Evolutionary conservation across 495 filamentous ascomycete genomes (phyloP).

Genomic region (Penicillium macrosclerotiorum): DNA sequence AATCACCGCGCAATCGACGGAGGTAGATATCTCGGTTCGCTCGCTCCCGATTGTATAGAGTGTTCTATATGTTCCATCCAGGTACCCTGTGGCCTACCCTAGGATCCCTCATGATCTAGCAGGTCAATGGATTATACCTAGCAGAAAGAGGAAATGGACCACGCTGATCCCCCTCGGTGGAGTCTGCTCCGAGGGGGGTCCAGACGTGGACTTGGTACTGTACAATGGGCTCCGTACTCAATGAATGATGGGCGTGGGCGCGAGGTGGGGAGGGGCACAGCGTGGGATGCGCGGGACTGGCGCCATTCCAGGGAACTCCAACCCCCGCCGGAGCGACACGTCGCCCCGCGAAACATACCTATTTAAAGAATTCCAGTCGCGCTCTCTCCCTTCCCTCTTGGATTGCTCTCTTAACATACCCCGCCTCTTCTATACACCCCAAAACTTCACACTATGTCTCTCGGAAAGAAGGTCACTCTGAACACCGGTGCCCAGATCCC

Average conservation of each 20-base stretch:
- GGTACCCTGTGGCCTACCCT: too few species aligned
- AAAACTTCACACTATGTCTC: conserved; percentile 37
- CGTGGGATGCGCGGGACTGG: too few species aligned
- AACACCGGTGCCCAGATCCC: conserved; percentile 45
- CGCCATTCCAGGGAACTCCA: too few species aligned
- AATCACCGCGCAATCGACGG: too few species aligned
- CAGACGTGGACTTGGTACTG: conserved; percentile 9
- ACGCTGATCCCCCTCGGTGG: conserved; percentile 24
- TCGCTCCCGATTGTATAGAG: too few species aligned
- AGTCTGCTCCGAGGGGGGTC: conserved; percentile 20
- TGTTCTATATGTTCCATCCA: too few species aligned
- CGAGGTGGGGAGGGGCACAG: too few species aligned
- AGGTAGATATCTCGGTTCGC: too few species aligned
- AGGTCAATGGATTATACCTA: too few species aligned
- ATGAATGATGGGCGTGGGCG: not conserved
- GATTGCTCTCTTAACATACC: not conserved
- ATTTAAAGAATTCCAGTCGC: not conserved
- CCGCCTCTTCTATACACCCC: not conserved
- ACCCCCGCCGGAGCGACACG: too few species aligned
- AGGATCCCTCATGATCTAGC: not conserved
- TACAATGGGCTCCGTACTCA: not conserved
- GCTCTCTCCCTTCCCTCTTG: not conserved
- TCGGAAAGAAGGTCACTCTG: conserved; percentile 44
- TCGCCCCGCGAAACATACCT: conserved; percentile 1
- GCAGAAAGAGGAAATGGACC: too few species aligned